These are phyloP conservation scores for Carex myosuroides DNA, from an alignment of 176 grass and related monocot genomes.

Conservation along the genomic window DNA sequence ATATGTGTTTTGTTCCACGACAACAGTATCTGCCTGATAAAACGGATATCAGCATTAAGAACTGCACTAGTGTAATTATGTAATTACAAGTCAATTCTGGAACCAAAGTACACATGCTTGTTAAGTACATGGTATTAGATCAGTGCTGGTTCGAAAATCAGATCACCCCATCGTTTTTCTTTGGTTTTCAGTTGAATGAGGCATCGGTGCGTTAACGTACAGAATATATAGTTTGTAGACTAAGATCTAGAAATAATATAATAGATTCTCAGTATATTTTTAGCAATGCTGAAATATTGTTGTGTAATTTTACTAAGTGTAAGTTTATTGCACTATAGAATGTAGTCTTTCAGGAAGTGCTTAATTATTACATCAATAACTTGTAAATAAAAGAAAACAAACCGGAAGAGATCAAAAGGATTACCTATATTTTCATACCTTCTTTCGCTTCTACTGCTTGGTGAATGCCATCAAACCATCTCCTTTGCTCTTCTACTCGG, in stretches of 20 bases:
- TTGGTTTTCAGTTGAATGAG: background rate
- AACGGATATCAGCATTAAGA: background rate
- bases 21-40: constrained; percentile 84
- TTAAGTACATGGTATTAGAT: background rate
- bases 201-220: background rate
- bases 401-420: background rate
- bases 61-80: background rate
- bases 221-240: background rate
- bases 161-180: background rate
- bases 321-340: background rate
- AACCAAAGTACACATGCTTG: background rate
- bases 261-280: background rate
- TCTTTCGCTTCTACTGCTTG: constrained; percentile 99
- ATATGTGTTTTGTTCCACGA: constrained; percentile 96
- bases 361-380: background rate
- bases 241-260: background rate
- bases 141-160: background rate
- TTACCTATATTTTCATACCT: constrained; percentile 79
- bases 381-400: constrained; percentile 8
- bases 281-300: background rate
- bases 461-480: constrained; percentile 98
- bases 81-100: background rate
- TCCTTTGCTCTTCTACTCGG: constrained; percentile 84
- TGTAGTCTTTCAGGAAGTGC: background rate
- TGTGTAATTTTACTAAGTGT: background rate